These are phyloP conservation scores for Diaporthe batatas DNA, from an alignment of 2,329 filamentous ascomycete species.

Conservation along the genomic window DNA sequence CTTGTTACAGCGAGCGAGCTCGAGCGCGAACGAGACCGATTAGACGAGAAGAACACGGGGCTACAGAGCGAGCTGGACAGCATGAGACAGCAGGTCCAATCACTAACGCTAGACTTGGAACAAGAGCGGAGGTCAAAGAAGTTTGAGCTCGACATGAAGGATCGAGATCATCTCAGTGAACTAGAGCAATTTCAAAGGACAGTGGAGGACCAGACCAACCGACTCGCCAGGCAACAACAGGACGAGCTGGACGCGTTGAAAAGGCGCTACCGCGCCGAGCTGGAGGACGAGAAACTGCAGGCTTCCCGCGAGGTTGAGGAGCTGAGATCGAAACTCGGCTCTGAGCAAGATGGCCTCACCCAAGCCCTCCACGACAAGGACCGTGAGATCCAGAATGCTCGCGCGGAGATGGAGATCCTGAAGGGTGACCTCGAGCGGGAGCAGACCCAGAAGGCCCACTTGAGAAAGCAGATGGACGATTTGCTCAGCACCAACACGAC, in stretches of 20 bases:
- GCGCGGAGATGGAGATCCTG: conserved; percentile 60
- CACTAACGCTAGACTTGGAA: conserved; percentile 56
- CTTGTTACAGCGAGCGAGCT: conserved; percentile 59
- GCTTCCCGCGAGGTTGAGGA: conserved; percentile 71
- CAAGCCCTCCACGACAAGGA: conserved; percentile 65
- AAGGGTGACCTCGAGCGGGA: conserved; percentile 71
- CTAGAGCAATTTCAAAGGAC: conserved; percentile 67
- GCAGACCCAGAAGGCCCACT: conserved; percentile 68
- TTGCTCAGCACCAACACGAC: conserved; percentile 72
- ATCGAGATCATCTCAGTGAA: conserved; percentile 67
- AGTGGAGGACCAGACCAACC: conserved; percentile 67
- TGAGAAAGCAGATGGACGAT: conserved; percentile 68
- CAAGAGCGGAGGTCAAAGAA: conserved; percentile 59
- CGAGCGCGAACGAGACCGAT: conserved; percentile 60
- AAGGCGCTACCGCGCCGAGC: conserved; percentile 71
- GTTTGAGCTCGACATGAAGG: conserved; percentile 68
- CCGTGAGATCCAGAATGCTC: conserved; percentile 64
- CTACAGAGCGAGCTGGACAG: conserved; percentile 75
- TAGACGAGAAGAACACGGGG: conserved; percentile 61
- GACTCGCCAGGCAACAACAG: conserved; percentile 71
- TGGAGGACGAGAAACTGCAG: conserved; percentile 73
- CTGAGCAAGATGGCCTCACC: conserved; percentile 65
- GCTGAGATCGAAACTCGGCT: conserved; percentile 66
- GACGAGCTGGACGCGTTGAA: conserved; percentile 77
- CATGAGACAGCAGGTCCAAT: conserved; percentile 61